A percentile compares a stretch with the other conserved stretches of the same genome.
These are phyloP conservation scores for Tricladium varicosporioides DNA, from an alignment of 2,329 filamentous ascomycete genomes.

Conservation along the genomic window DNA sequence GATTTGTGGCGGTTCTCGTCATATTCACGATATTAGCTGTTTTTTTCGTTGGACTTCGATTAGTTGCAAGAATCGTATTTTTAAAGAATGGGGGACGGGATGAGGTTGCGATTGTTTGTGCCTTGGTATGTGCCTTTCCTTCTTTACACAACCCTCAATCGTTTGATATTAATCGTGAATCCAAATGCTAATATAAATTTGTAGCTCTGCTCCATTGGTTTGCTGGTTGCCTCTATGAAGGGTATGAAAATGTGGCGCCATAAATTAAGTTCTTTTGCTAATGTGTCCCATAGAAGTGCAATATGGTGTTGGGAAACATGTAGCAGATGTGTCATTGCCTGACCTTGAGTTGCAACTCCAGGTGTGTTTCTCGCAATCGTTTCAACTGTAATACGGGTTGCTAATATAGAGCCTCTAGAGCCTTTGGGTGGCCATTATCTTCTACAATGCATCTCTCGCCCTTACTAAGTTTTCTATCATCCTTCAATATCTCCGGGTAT, in stretches of 20 bases:
- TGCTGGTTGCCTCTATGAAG: slow-evolving; percentile 5
- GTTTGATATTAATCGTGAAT: neutral
- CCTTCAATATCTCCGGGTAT: slow-evolving; percentile 41
- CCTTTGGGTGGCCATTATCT: slow-evolving; percentile 35
- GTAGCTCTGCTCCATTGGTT: slow-evolving; percentile 7
- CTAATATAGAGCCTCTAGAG: slow-evolving; percentile 23
- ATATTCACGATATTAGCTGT: neutral
- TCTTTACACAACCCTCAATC: neutral
- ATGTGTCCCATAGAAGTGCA: slow-evolving; percentile 22
- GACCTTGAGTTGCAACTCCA: slow-evolving; percentile 25
- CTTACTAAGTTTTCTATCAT: slow-evolving; percentile 39
- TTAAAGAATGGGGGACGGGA: neutral
- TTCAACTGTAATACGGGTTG: slow-evolving; percentile 3
- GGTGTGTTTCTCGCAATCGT: slow-evolving; percentile 8
- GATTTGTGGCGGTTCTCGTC: neutral
- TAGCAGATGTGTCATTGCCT: slow-evolving; percentile 16
- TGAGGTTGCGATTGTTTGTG: neutral
- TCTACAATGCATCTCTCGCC: slow-evolving; percentile 36
- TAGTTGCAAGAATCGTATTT: neutral
- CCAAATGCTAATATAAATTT: no score
- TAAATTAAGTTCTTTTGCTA: neutral
- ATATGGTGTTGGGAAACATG: slow-evolving; percentile 28
- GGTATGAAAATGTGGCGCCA: neutral
- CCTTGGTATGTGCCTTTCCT: neutral
- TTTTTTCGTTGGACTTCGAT: neutral